A percentile compares a stretch with the other conserved stretches of the same genome.
These are phyloP conservation scores for Ailanthus altissimus DNA, from an alignment of 345 rosid genomes.

Conservation along the genomic window DNA sequence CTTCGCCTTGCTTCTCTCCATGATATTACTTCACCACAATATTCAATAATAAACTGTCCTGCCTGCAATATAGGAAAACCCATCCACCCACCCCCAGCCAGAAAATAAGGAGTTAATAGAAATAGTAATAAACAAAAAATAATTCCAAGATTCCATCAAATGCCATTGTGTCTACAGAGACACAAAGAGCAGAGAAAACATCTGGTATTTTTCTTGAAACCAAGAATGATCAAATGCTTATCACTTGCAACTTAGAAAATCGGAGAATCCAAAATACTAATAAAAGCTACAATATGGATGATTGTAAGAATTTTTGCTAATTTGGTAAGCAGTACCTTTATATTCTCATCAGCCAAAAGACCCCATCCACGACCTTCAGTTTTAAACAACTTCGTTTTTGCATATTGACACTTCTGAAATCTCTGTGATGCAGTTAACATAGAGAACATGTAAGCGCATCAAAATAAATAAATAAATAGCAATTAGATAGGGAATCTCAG, in stretches of 20 bases:
- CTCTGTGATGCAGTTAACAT: constrained; percentile 47
- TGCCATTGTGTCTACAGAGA: background rate
- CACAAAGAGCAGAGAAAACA: background rate
- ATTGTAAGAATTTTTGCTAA: background rate
- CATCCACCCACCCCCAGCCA: constrained; percentile 1
- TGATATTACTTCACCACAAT: constrained; percentile 97
- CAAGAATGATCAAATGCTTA: background rate
- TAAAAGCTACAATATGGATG: background rate
- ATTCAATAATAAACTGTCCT: constrained; percentile 88
- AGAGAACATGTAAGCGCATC: constrained; percentile 10
- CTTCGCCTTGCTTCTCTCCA: constrained; percentile 93
- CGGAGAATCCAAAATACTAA: constrained; percentile 1
- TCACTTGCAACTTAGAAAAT: background rate
- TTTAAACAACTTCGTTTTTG: constrained; percentile 68
- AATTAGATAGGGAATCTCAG: background rate
- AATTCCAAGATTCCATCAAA: background rate
- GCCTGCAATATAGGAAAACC: constrained; percentile 43
- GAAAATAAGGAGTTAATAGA: background rate
- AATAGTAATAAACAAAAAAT: background rate
- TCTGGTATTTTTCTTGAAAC: background rate
- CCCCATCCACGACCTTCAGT: constrained; percentile 93
- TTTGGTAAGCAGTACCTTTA: constrained; percentile 52
- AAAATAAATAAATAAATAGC: background rate
- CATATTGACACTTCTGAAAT: constrained; percentile 81
- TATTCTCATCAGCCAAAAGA: constrained; percentile 76